Conservation (phyloP, 2,329 filamentous ascomycete species). For the Claviceps sp. region DNA sequence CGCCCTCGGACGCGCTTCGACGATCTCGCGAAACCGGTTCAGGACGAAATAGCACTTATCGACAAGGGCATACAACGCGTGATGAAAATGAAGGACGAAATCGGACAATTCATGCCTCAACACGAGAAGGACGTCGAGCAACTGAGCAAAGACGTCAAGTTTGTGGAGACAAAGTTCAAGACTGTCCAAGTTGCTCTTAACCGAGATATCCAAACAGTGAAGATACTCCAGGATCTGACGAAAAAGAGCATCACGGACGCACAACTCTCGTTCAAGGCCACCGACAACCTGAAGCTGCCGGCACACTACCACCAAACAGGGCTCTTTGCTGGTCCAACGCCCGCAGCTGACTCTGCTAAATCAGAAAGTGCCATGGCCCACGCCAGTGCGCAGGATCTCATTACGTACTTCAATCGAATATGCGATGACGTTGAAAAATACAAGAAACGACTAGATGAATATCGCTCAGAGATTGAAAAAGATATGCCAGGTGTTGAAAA, state of each 20-base stretch:
- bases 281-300: conserved; percentile 63
- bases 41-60: conserved; percentile 62
- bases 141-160: conserved; percentile 32
- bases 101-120: conserved; percentile 52
- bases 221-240: conserved; percentile 44
- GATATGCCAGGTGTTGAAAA: conserved; percentile 35
- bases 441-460: conserved; percentile 29
- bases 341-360: conserved; percentile 15
- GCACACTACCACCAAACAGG: conserved; percentile 37
- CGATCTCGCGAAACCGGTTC: conserved; percentile 71
- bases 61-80: conserved; percentile 72
- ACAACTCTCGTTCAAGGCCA: conserved; percentile 56
- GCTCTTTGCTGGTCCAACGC: conserved; percentile 24
- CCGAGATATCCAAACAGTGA: conserved; percentile 48
- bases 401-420: conserved; percentile 31
- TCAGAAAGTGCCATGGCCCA: conserved; percentile 22
- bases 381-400: conserved; percentile 27
- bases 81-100: conserved; percentile 64
- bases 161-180: conserved; percentile 35
- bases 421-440: conserved; percentile 30
- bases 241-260: conserved; percentile 57
- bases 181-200: conserved; percentile 31
- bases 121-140: conserved; percentile 36
- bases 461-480: conserved; percentile 31
- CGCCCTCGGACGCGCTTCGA: conserved; percentile 84